A percentile compares a stretch with the other conserved stretches of the same genome.
Conservation (phyloP, 176 grass and related monocot species). For the Ananas comosus region DNA sequence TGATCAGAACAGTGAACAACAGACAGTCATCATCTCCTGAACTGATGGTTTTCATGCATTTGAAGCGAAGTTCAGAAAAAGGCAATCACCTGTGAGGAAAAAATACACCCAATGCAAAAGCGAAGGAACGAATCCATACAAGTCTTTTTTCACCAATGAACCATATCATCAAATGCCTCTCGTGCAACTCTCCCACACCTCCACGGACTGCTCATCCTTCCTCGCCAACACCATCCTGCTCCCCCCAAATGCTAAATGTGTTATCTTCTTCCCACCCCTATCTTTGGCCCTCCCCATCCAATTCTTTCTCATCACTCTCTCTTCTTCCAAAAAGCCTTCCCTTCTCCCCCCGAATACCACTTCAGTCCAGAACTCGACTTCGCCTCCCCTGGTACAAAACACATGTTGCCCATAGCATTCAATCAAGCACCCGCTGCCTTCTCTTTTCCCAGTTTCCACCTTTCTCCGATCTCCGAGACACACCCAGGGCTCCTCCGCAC, state of each 20-base stretch:
- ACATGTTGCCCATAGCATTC: constrained; percentile 56
- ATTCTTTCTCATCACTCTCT: constrained; percentile 80
- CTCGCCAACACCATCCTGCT: constrained; percentile 74
- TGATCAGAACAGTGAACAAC: no score
- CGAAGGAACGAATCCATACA: no score
- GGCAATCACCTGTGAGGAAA: no score
- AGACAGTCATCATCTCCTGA: no score
- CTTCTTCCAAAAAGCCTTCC: constrained; percentile 9
- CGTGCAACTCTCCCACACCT: constrained; percentile 63
- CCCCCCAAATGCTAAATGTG: constrained; percentile 56
- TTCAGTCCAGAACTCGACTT: constrained; percentile 74
- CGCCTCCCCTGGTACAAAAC: constrained; percentile 33
- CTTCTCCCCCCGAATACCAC: constrained; percentile 27
- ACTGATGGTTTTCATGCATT: no score
- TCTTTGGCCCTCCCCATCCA: constrained; percentile 37
- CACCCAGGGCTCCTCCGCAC: constrained; percentile 42
- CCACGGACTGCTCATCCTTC: constrained; percentile 40
- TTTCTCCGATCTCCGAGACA: constrained; percentile 36
- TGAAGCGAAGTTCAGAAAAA: no score
- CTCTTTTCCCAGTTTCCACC: constrained; percentile 30
- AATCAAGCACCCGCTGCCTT: constrained; percentile 52
- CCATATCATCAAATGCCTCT: no score
- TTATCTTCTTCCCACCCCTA: constrained; percentile 42
- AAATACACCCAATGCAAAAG: no score
- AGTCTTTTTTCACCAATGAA: background rate